phyloP scores from a whole-genome alignment of 768 basidiomycete genomes.

The Pleurotus tuber-regium region DNA sequence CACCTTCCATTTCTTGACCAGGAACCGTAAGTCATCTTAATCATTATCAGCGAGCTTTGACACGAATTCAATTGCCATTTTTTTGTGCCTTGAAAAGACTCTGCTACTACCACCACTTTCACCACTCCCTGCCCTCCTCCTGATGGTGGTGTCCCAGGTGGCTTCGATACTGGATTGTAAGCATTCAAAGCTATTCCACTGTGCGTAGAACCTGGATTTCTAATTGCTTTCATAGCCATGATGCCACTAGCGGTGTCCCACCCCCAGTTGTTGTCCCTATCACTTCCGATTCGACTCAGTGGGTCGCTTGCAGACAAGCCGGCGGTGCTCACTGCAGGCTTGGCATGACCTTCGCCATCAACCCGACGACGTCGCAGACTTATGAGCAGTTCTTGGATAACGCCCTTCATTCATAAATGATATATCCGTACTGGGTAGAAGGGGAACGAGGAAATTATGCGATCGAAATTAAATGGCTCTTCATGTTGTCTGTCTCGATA shows the following conservation, averaged over 20 bases:
- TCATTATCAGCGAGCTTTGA: too few species aligned
- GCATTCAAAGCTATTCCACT: too few species aligned
- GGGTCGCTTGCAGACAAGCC: neutral
- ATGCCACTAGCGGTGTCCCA: neutral
- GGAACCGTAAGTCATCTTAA: constrained; percentile 8
- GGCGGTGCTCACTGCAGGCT: neutral
- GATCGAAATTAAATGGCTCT: neutral
- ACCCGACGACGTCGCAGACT: constrained; percentile 12
- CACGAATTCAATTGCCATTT: neutral
- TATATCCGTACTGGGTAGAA: neutral
- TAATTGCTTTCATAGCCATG: neutral
- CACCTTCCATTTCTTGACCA: constrained; percentile 4
- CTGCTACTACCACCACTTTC: neutral
- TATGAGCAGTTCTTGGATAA: constrained; percentile 13
- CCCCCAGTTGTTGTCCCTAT: neutral
- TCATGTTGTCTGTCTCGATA: neutral
- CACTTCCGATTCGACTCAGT: neutral
- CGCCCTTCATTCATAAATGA: constrained; percentile 9
- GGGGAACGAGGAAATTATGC: neutral
- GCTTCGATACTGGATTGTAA: neutral
- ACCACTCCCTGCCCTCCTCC: neutral
- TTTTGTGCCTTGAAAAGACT: neutral
- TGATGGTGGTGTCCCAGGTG: neutral
- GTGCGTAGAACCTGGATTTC: too few species aligned
- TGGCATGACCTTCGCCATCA: constrained; percentile 16